Conservation (phyloP, 768 basidiomycete genomes). For the Fomitopsis serialis region DNA sequence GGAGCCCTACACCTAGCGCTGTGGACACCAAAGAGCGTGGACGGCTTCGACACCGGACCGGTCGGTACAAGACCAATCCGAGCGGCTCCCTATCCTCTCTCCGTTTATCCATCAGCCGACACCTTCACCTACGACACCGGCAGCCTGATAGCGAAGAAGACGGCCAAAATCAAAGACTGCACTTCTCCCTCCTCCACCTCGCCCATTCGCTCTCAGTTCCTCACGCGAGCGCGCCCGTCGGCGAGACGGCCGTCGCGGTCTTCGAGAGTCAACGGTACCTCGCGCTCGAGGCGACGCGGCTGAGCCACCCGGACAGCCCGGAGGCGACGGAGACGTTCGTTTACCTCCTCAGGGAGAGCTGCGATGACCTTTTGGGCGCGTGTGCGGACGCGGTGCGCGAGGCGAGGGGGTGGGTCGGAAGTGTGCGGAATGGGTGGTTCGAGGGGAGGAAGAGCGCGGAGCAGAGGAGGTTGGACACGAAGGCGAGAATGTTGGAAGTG, state of each 20-base stretch:
- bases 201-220: conserved; percentile 15
- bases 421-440: conserved; percentile 32
- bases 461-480: conserved; percentile 25
- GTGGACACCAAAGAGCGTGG: background rate
- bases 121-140: conserved; percentile 8
- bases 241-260: conserved; percentile 61
- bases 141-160: conserved; percentile 13
- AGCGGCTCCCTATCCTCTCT: conserved; percentile 2
- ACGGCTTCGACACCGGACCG: background rate
- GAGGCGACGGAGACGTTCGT: conserved; percentile 38
- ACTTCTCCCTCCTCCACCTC: conserved; percentile 21
- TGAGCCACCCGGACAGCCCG: conserved; percentile 45
- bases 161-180: conserved; percentile 15
- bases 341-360: conserved; percentile 45
- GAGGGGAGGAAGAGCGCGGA: conserved; percentile 27
- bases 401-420: conserved; percentile 46
- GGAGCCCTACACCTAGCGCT: background rate
- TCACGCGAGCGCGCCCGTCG: background rate
- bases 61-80: background rate
- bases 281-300: conserved; percentile 53
- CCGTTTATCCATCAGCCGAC: conserved; percentile 15
- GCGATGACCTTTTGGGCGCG: conserved; percentile 44
- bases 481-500: conserved; percentile 34
- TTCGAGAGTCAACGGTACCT: conserved; percentile 71
- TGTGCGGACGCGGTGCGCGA: conserved; percentile 37